Conservation (phyloP, 257 asterid species). For the Petunia axillaris region DNA sequence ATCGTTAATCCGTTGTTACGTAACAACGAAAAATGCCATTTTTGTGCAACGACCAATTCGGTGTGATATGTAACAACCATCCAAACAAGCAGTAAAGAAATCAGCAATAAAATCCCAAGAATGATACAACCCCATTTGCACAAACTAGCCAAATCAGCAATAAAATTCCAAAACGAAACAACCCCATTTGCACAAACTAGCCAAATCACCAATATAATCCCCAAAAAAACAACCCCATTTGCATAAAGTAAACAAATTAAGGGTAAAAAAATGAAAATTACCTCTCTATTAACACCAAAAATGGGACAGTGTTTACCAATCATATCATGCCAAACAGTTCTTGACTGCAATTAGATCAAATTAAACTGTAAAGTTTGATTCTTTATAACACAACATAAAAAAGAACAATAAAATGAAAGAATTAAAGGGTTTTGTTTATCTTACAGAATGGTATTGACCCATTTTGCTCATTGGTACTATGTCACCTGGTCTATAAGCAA, state of each 20-base stretch:
- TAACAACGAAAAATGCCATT: too few relatives aligned
- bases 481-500: constrained; percentile 89
- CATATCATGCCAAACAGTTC: constrained; percentile 97
- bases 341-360: constrained; percentile 51
- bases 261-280: constrained; percentile 29
- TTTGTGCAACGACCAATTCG: too few relatives aligned
- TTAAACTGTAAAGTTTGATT: not conserved
- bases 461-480: constrained; percentile 86
- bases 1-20: too few relatives aligned
- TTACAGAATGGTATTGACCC: constrained; percentile 93
- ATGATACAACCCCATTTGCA: not conserved
- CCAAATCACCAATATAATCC: constrained; percentile 17
- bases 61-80: not conserved
- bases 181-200: not conserved
- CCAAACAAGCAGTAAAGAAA: not conserved
- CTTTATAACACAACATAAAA: not conserved
- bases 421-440: constrained; percentile 2
- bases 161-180: not conserved
- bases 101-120: constrained; percentile 11
- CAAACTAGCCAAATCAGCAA: constrained; percentile 14
- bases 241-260: not conserved
- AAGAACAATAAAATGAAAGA: not conserved
- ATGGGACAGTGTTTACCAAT: constrained; percentile 92
- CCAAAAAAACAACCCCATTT: not conserved
- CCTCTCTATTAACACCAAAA: constrained; percentile 97